Evolutionary conservation across 495 filamentous ascomycete species (phyloP), one percentile per base, ranked within the genome.

Genomic region (Baudoinia panamericana): DNA sequence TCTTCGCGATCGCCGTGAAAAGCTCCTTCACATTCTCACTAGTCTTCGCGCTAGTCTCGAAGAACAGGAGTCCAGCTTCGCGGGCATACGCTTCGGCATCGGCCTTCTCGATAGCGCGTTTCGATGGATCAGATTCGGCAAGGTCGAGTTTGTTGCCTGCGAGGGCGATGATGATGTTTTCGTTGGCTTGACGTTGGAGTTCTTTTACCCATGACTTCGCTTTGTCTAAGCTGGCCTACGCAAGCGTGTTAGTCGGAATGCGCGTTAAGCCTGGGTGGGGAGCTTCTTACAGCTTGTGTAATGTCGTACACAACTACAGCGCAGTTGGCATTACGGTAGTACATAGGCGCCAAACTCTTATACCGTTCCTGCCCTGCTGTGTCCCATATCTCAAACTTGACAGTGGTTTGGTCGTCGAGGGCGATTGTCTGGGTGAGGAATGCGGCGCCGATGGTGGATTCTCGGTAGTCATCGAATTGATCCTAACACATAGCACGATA

Each of bases 361-460:
- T 95, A 97, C 52, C 90, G 73, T 58, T 97, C 90, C 67, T 97
- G 90, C 40, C 90, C 90, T 32, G 90, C 90, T 15, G 90, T 97
- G 65, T 97, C 90, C 90, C 90, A 97, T 57, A 97, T 97, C 67
- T 97, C 90, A 56, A 97, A 97, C 67, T 97, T 97, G 61, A 97
- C 88, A 29, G 90, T 97, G 46, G 90, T 95, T 59, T 73, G 84
- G 57, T 96, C 90, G 63, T 95, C 90, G 57, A 96, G 76, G 43
- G 88, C 82, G 57, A 96, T 96, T 36, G 90, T 96, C 64, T 97
- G 90, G 56, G 90, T 97, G 50, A 97, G 71, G 75, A 97, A 97
- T 48, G 90, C 90, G 46, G 90, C 90, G 64, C 90, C 90, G 68
- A 97, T 97, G 30, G 90, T 97, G 28, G 86, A 94, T 73, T 97